Base-by-base conservation (phyloP, 495 filamentous ascomycete genomes). In the Thozetella sp. region DNA sequence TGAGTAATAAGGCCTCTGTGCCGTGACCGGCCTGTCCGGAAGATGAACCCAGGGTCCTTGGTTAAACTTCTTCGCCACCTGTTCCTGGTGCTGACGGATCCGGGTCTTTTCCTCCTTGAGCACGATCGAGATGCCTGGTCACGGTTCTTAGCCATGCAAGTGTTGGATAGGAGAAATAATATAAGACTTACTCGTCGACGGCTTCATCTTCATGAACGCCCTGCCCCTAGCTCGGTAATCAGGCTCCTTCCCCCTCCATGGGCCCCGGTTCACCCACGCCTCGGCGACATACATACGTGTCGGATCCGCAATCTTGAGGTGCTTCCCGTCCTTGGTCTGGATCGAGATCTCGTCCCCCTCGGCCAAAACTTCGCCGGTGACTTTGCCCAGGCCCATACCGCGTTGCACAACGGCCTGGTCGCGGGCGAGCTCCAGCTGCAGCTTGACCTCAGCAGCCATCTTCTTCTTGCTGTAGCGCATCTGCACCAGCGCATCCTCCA, bases 401-500 rank as follows among this genome's bases (percentile, higher is more conserved):
- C 84, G 80, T 68, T 79, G 80, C 53, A 90, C 89, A 58, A 96
- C 77, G 52, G 95, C 95, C 64, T 84, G 72, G 68, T 94, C 88
- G 59, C 87, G 84, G 6, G 95, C 93, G 54, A 87, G 74, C 70
- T 92, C 81, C 19, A 99, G 79, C 73, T 95, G 90, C 63, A 81
- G 83, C 56, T 82, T 70, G 15, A 97, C 90, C 66, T 96, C 91
- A 68, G 82, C 80, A 12, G 95, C 92, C 52, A 86, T 91, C 81
- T 92, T 93, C 86, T 99, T 99, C 83, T 91, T 90, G 73, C 87
- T 92, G 75, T 93, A 97, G 34, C 88, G 86, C 94, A 99, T 97
- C 83, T 99, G 95, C 62, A 89, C 74, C 59, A 98, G 91, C 15
- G 95, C 95, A 26, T 99, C 94, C 45, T 91, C 92, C 64, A 99